Evolutionary conservation across 176 grass and related monocot species (phyloP), one percentile per base, ranked within the genome.

Genomic region (Juncus inflexus): DNA sequence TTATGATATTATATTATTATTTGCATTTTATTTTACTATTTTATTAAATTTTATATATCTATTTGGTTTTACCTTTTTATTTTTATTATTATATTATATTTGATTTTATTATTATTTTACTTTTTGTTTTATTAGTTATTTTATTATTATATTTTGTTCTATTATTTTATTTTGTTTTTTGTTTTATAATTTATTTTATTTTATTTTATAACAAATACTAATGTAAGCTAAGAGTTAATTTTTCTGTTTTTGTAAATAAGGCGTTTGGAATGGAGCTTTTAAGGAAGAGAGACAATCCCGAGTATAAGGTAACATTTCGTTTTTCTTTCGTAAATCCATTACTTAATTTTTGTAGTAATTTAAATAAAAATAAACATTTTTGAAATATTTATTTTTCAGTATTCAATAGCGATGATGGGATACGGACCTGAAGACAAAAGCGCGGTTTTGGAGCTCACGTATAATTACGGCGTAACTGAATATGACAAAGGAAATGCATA

Each of bases 211-310:
- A 28, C 19, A 28, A 28, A 28, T 28, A 28, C 19, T 28, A 28
- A 28, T 28, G 19, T 28, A 28, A 28, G 19, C 19, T 28, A 28
- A 28, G 19, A 28, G 19, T 28, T 28, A 28, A 28, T 28, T 28
- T 28, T 45, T 63, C 50, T 72, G 77, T 37, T 61, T 65, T 82
- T 75, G 49, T 52, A 58, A 76, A 60, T 57, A 61, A 96, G 94
- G 94, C 89, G 75, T 99, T 90, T 86, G 94, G 94, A 66, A 92
- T 99, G 94, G 94, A 99, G 72, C 88, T 99, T 86, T 78, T 99
- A 39, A 74, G 75, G 52, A 99, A 80, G 76, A 77, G 73, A 82
- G 94, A 99, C 58, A 92, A 90, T 83, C 89, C 89, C 68, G 83
- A 89, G 56, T 84, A 92, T 70, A 89, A 92, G 89, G 94, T 99